These are phyloP conservation scores for Citrullus amarus DNA, from an alignment of 306 rosid genomes.

Conservation along the genomic window DNA sequence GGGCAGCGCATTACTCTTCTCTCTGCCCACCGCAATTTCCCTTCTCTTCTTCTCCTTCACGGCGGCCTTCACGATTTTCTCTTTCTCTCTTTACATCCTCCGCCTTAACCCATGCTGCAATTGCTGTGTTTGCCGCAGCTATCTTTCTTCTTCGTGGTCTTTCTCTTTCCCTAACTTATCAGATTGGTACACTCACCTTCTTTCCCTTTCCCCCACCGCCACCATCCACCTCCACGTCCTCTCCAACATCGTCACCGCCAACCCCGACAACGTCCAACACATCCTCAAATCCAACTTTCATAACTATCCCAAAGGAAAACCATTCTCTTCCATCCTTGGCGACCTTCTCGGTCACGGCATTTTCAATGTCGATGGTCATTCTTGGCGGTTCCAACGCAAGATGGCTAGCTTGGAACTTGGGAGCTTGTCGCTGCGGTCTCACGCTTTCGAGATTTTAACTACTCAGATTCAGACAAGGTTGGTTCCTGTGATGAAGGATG, in stretches of 20 bases:
- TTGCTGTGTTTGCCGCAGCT: conserved; percentile 42
- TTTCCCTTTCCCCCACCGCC: conserved; percentile 31
- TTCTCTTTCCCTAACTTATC: conserved; percentile 20
- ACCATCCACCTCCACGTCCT: conserved; percentile 60
- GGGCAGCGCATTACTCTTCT: background rate
- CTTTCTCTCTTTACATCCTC: conserved; percentile 35
- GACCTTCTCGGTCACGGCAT: conserved; percentile 78
- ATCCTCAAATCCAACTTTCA: conserved; percentile 59
- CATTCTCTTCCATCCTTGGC: conserved; percentile 60
- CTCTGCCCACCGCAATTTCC: conserved; percentile 18
- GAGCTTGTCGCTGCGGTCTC: conserved; percentile 41
- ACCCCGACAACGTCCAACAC: conserved; percentile 61
- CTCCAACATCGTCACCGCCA: conserved; percentile 49
- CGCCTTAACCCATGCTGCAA: conserved; percentile 71
- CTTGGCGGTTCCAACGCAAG: conserved; percentile 71
- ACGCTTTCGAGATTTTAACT: conserved; percentile 35
- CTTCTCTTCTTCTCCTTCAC: conserved; percentile 62
- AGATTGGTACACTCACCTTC: conserved; percentile 80
- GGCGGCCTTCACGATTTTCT: conserved; percentile 31
- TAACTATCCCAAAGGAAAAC: conserved; percentile 75
- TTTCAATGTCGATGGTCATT: conserved; percentile 67
- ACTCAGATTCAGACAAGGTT: conserved; percentile 38
- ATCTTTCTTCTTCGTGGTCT: conserved; percentile 34
- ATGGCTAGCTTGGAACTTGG: conserved; percentile 76
- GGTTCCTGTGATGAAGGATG: conserved; percentile 14